Base-by-base conservation (phyloP, 768 basidiomycete genomes). In the Solioccasus polychromus region DNA sequence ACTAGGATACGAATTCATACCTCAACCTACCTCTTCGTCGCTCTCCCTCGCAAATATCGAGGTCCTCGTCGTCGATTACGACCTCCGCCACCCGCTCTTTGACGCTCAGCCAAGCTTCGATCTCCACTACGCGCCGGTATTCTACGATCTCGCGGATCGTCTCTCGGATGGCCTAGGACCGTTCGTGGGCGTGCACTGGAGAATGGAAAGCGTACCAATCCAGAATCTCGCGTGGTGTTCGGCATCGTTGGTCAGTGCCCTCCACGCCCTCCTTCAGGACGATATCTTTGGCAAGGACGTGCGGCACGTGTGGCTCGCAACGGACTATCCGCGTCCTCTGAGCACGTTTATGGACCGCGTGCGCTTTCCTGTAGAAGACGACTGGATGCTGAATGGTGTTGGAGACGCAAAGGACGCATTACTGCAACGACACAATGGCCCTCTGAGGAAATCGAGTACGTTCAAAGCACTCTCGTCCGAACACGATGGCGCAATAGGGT, bases 121-220 rank as follows among this genome's bases (percentile, higher is more conserved):
- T 22, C 66, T 79, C 26, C 62, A 69, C 30, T 82, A 82, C 55
- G 68, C 81, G 4, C 54, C 63, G 0, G 53, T 35, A 2, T 72
- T 82, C 42, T 60, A 67, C 30, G 60, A 63, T 9, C 67, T 82
- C 8, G 77, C 76, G 0, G 51, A 57, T 8, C 54, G 51, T 25
- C 56, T 81, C 35, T 54, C 65, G 0, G 57, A 63, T 0, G 66
- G 69, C 17, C 44, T 68, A 1, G 53, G 53, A 1, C 69, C 74
- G 0, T 82, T 75, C 57, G 54, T 75, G 3, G 74, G 70, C 1
- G 71, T 84, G 8, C 77, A 82, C 52, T 84, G 79, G 80, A 65
- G 76, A 18, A 77, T 77, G 70, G 79, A 82, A 50, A 75, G 69
- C 14, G 64, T 81, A 42, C 57, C 72, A 1, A 56, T 68, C 1